Evolutionary conservation across 345 rosid genomes (phyloP), one percentile per base, ranked within the genome.

Genomic region (Xanthoceras sorbifolium): DNA sequence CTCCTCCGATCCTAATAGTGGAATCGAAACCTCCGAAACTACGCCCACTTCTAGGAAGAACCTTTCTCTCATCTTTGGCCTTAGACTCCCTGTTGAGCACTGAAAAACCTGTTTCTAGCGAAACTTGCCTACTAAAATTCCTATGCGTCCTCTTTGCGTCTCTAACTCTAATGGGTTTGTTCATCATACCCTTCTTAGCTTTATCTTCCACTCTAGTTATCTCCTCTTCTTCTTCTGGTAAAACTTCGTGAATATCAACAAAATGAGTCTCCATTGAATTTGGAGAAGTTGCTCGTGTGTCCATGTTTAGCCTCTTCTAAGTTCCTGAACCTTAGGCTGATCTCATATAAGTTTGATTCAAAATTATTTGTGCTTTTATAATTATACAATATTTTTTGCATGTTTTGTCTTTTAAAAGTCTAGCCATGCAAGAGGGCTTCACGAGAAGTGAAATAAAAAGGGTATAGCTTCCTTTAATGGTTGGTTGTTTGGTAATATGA

Each of bases 21-120:
- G 89, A 68, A 77, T 89, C 97, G 65, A 91, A 93, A 15, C 99
- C 97, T 12, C 94, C 96, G 59, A 94, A 91, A 79, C 98, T 91
- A 34, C 81, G 85, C 29, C 94, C 99, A 76, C 94, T 93, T 76
- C 99, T 90, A 4, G 87, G 80, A 77, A 93, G 91, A 77, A 46
- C 76, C 82, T 46, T 88, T 71, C 85, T 84, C 15, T 87, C 91
- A 69, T 90, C 88, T 55, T 85, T 87, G 25, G 90, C 85, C 73
- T 78, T 80, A 18, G 90, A 82, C 67, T 91, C 90, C 71, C 84
- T 82, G 42, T 80, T 82, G 22, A 95, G 84, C 7, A 80, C 98
- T 9, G 94, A 86, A 80, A 94, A 95, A 0, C 99, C 98, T 0
- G 99, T 93, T 83, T 91, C 99, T 2, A 95, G 75, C 0, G 99